Conservation (phyloP, 1,284 basidiomycete genomes). For the Singerocomus inundabilis region DNA sequence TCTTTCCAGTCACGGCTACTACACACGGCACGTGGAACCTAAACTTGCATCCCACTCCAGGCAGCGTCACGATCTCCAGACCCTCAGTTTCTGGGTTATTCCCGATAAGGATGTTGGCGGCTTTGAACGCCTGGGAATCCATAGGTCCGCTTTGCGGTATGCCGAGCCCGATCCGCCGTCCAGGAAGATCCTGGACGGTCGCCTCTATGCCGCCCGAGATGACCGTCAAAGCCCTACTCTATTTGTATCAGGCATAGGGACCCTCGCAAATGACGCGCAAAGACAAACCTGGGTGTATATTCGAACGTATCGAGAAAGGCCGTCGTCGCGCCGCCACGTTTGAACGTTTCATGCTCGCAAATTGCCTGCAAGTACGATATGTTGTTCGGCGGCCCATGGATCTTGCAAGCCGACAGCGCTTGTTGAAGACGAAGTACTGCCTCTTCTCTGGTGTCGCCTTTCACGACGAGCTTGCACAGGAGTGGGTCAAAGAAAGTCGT, state of each 20-base stretch:
- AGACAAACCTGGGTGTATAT: constrained; percentile 41
- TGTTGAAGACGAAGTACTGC: constrained; percentile 40
- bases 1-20: constrained; percentile 58
- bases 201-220: constrained; percentile 57
- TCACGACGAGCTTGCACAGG: constrained; percentile 53
- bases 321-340: constrained; percentile 51
- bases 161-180: constrained; percentile 55
- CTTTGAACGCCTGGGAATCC: constrained; percentile 58
- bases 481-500: constrained; percentile 61
- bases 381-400: constrained; percentile 57
- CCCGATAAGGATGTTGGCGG: constrained; percentile 61
- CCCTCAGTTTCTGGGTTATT: constrained; percentile 55
- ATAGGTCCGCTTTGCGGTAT: constrained; percentile 69
- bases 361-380: constrained; percentile 51
- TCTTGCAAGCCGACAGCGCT: constrained; percentile 38
- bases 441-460: constrained; percentile 40
- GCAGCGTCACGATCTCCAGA: constrained; percentile 52
- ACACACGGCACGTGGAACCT: constrained; percentile 51
- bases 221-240: constrained; percentile 52
- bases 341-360: constrained; percentile 42
- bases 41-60: constrained; percentile 37
- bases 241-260: constrained; percentile 2
- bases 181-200: constrained; percentile 65
- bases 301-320: constrained; percentile 51
- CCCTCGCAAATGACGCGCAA: not conserved